Base-by-base conservation (phyloP, 208 protist species). In the Wallacemonas sp. region DNA sequence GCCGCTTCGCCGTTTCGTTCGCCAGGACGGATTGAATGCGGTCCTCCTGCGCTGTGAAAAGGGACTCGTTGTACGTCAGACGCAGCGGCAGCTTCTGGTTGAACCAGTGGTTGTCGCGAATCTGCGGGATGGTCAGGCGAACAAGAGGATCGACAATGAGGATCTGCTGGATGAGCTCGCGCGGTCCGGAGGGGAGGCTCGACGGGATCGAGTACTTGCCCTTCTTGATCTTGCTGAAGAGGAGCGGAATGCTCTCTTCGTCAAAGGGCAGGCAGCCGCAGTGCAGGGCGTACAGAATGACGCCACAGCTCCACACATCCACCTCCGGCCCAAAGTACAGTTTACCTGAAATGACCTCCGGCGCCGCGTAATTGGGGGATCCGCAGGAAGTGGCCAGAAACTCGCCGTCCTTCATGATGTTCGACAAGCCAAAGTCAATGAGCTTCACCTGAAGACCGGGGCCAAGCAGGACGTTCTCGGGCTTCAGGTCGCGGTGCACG, bases 231-330 rank as follows among this genome's bases (percentile, higher is more conserved):
- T 97, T 97, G 50, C 69, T 76, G 71, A 98, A 98, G 32, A 98
- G 79, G 15, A 80, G 30, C n/a, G 89, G 88, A 38, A 95, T 95
- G 52, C 63, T 92, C 15, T 93, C 82, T 53, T 97, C 94, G 75
- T 97, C 94, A 61, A 98, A 98, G 0, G 95, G 95, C 33, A 98
- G 79, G 50, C 84, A 89, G 4, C 94, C 94, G 57, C 91, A 97
- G 4, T 97, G 80, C 17, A 98, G 66, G 8, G 91, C 94, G 73
- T 97, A 98, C 1, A 98, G 82, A 63, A 98, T 97, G 53, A 98
- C 92, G 21, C 97, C 97, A 52, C 87, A 97, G n/a, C 84, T 96
- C 95, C 95, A 98, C 36, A 98, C 88, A 86, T 98, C 97, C 41
- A 95, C 89, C 64, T 94, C 82, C 0, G 91, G 84, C 5, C 95